phyloP scores from a whole-genome alignment of 306 rosid genomes.

The Dalbergia cultrata region DNA sequence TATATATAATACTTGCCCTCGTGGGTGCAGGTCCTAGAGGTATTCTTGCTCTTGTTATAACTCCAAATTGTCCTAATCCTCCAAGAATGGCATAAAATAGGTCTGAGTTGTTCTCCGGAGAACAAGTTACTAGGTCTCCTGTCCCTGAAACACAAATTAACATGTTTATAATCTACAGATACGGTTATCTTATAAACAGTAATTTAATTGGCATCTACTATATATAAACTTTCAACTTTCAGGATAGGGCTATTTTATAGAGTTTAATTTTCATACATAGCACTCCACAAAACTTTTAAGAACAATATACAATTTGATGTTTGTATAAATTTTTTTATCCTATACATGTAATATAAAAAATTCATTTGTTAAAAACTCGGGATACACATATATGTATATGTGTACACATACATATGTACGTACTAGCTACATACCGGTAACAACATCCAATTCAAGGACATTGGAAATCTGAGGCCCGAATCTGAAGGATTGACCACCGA shows the following conservation, averaged over 20 bases:
- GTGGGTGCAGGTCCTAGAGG: conserved; percentile 61
- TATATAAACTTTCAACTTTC: too few species aligned
- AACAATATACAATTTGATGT: too few species aligned
- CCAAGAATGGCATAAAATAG: conserved; percentile 75
- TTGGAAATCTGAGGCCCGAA: conserved; percentile 71
- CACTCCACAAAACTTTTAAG: too few species aligned
- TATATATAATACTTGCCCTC: conserved; percentile 50
- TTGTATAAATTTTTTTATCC: too few species aligned
- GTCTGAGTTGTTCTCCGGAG: conserved; percentile 46
- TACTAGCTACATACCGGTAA: conserved; percentile 51
- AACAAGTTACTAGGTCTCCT: conserved; percentile 74
- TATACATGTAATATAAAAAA: too few species aligned
- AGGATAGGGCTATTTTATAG: too few species aligned
- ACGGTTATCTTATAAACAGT: too few species aligned
- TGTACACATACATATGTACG: too few species aligned
- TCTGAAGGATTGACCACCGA: conserved; percentile 65
- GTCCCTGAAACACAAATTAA: conserved; percentile 51
- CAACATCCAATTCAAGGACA: conserved; percentile 35
- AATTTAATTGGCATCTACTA: too few species aligned
- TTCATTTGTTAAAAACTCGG: too few species aligned
- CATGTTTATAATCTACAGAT: neutral
- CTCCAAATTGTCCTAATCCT: conserved; percentile 88
- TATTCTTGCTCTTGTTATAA: conserved; percentile 84
- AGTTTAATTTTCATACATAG: too few species aligned
- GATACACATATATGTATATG: too few species aligned